Evolutionary conservation across 805 yeast species (phyloP).

Genomic region (Saccharomycopsis vini): DNA sequence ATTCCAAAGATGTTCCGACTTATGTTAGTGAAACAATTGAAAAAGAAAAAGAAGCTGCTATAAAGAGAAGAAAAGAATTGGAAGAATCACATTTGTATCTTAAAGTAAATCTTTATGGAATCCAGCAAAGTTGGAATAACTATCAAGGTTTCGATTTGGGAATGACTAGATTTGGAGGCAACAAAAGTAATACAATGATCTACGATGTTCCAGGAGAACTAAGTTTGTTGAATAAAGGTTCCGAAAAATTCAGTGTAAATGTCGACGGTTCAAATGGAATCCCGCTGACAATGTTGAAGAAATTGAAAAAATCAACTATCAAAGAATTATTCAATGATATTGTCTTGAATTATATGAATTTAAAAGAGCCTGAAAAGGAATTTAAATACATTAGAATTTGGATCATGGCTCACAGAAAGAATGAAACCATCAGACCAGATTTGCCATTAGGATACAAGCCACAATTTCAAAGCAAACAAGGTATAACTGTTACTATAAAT

Average conservation of each 20-base stretch:
- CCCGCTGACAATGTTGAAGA: slow-evolving; percentile 26
- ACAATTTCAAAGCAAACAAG: slow-evolving; percentile 19
- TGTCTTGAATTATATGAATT: slow-evolving; percentile 33
- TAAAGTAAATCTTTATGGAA: slow-evolving; percentile 48
- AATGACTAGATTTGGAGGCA: slow-evolving; percentile 39
- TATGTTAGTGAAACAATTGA: slow-evolving; percentile 61
- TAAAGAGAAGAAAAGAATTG: slow-evolving; percentile 43
- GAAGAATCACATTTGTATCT: slow-evolving; percentile 66
- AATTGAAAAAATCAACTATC: slow-evolving; percentile 49
- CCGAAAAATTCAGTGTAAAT: background rate
- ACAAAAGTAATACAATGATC: slow-evolving; percentile 20
- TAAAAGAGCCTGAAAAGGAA: slow-evolving; percentile 23
- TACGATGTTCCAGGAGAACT: slow-evolving; percentile 17
- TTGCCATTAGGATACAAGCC: slow-evolving; percentile 25
- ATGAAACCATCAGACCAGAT: slow-evolving; percentile 62
- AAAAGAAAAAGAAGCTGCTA: slow-evolving; percentile 51
- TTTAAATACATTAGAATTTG: slow-evolving; percentile 44
- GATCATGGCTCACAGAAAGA: slow-evolving; percentile 57
- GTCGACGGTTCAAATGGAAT: background rate
- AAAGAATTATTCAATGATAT: slow-evolving; percentile 42
- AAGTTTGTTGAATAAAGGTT: background rate
- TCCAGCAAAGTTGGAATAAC: slow-evolving; percentile 40
- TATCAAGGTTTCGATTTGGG: slow-evolving; percentile 72
- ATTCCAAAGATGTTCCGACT: slow-evolving; percentile 46
- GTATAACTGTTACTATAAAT: slow-evolving; percentile 17